Conservation (phyloP, 495 filamentous ascomycete genomes). For the Tuber calosporum region DNA sequence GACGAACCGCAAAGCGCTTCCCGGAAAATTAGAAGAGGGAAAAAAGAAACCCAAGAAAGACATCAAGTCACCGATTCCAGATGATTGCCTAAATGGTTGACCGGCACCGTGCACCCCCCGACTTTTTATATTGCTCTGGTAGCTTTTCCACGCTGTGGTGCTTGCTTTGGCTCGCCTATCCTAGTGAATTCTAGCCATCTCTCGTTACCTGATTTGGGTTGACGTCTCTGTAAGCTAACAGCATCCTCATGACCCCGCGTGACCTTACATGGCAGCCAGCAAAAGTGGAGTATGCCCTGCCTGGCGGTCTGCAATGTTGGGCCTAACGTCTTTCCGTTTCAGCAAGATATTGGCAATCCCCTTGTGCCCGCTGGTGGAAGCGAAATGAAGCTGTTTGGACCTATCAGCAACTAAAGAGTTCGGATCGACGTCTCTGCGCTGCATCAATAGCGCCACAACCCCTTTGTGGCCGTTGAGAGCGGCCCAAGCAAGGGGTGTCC, state of each 20-base stretch:
- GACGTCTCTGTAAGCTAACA: not conserved
- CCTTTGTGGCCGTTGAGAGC: not conserved
- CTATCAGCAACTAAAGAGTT: slow-evolving; percentile 41
- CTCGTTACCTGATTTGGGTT: not conserved
- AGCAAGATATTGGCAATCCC: slow-evolving; percentile 78
- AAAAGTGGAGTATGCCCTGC: not conserved
- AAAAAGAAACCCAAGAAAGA: not conserved
- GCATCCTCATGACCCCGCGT: not conserved
- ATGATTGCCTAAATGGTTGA: not conserved
- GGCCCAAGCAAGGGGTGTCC: not conserved
- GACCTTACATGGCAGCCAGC: not conserved
- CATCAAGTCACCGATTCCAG: not conserved
- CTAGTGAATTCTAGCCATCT: not conserved
- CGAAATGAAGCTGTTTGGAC: slow-evolving; percentile 95
- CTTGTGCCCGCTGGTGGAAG: slow-evolving; percentile 94
- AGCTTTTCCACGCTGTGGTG: not conserved
- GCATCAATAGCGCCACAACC: not conserved
- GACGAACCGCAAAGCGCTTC: not conserved
- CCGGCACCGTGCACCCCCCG: not conserved
- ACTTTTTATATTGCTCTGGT: not conserved
- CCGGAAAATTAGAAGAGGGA: not conserved
- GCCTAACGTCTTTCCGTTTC: slow-evolving; percentile 46
- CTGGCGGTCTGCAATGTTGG: not conserved
- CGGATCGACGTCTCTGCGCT: slow-evolving; percentile 57
- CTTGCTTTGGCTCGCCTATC: not conserved